Conservation (phyloP, 768 basidiomycete species). For the Russula earlei region DNA sequence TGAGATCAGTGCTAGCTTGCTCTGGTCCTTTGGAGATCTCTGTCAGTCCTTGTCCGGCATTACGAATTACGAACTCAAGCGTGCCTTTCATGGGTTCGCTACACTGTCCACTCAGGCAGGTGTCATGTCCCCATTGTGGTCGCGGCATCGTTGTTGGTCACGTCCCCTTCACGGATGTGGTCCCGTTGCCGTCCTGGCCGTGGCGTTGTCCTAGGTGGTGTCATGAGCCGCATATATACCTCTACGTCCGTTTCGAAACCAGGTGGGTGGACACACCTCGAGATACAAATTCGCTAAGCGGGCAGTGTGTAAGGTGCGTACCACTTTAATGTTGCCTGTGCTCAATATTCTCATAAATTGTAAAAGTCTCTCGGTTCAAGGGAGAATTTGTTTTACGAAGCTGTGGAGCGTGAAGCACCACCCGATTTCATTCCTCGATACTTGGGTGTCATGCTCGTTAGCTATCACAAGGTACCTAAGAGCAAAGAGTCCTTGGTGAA, state of each 20-base stretch:
- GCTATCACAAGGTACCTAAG: slow-evolving; percentile 65
- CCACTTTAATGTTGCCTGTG: background rate
- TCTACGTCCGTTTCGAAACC: slow-evolving; percentile 89
- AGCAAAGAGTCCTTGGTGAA: slow-evolving; percentile 12
- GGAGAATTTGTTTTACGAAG: slow-evolving; percentile 97
- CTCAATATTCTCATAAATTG: background rate
- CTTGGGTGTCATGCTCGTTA: slow-evolving; percentile 97
- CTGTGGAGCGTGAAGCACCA: slow-evolving; percentile 89
- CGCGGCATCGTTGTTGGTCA: no score
- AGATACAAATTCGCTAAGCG: slow-evolving; percentile 97
- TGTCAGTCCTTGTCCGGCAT: no score
- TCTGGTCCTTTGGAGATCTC: no score
- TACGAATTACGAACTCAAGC: no score
- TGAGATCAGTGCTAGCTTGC: no score
- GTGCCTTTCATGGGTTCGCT: no score
- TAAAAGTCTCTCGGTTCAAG: slow-evolving; percentile 85
- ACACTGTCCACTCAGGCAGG: no score
- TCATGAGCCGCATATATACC: no score
- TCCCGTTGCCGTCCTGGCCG: no score
- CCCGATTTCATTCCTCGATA: slow-evolving; percentile 97
- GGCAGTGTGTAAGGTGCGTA: slow-evolving; percentile 93
- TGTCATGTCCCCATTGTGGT: no score
- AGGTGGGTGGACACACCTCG: slow-evolving; percentile 94
- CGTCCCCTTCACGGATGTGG: no score
- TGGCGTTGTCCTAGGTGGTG: no score